A percentile compares a stretch with the other conserved stretches of the same genome.
phyloP scores from a whole-genome alignment of 805 yeast species.

The Hanseniaspora mollemarum region DNA sequence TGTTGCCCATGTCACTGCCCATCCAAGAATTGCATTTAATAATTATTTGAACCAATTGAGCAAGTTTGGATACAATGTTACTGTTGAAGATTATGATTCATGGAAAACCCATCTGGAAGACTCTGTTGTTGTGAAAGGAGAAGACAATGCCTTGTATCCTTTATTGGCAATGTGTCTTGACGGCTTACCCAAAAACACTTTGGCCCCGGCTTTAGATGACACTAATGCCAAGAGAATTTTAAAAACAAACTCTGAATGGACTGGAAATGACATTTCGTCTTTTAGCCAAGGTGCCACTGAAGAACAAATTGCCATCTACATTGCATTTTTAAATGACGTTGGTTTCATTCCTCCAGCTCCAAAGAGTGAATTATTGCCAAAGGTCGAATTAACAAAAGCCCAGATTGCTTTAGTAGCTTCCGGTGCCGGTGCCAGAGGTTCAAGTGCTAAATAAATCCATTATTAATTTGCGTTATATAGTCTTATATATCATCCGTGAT shows the following conservation, averaged over 20 bases:
- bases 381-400: constrained; percentile 42
- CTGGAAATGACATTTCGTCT: constrained; percentile 52
- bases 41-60: constrained; percentile 57
- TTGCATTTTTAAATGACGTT: constrained; percentile 65
- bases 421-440: constrained; percentile 68
- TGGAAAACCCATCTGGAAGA: constrained; percentile 74
- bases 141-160: constrained; percentile 84
- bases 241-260: constrained; percentile 46
- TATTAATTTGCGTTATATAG: neutral
- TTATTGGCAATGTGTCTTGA: constrained; percentile 88
- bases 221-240: constrained; percentile 64
- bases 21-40: constrained; percentile 77
- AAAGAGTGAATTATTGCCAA: constrained; percentile 43
- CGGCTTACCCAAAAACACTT: constrained; percentile 77
- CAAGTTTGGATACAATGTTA: constrained; percentile 61
- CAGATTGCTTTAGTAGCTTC: constrained; percentile 46
- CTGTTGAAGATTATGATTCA: constrained; percentile 50
- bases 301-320: constrained; percentile 58
- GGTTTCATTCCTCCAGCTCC: constrained; percentile 57
- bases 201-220: constrained; percentile 93
- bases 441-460: constrained; percentile 36
- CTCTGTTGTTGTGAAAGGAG: constrained; percentile 59
- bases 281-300: constrained; percentile 63
- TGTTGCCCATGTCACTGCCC: constrained; percentile 95
- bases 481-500: too few species aligned